phyloP scores from a whole-genome alignment of 2,329 filamentous ascomycete genomes.

The Periglandula ipomoeae region DNA sequence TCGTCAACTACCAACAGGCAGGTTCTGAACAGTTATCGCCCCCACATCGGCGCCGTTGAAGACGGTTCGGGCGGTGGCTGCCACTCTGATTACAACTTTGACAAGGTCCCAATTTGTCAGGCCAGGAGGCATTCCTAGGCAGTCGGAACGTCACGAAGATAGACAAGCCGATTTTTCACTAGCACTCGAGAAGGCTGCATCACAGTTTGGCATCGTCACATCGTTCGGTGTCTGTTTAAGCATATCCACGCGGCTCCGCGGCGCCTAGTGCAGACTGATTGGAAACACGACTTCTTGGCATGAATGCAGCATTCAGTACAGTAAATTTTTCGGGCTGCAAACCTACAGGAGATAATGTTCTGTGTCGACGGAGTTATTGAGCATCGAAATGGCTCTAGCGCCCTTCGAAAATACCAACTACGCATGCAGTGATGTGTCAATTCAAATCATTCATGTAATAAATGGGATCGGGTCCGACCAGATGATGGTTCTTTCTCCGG shows the following conservation, averaged over 20 bases:
- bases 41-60: conserved; percentile 1
- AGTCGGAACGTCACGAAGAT: background rate
- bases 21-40: background rate
- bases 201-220: background rate
- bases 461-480: background rate
- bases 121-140: background rate
- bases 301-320: background rate
- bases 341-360: no score
- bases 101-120: background rate
- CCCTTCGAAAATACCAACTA: no score
- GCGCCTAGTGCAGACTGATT: background rate
- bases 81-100: background rate
- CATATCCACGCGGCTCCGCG: background rate
- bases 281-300: background rate
- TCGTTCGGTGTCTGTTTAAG: background rate
- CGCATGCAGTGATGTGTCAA: no score
- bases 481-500: background rate
- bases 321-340: no score
- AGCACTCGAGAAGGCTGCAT: background rate
- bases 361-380: no score
- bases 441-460: no score
- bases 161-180: background rate
- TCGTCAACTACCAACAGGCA: background rate
- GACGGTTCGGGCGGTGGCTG: background rate
- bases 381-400: no score